Evolutionary conservation across 2,329 filamentous ascomycete genomes (phyloP).

Genomic region (Calonectria pteridis): DNA sequence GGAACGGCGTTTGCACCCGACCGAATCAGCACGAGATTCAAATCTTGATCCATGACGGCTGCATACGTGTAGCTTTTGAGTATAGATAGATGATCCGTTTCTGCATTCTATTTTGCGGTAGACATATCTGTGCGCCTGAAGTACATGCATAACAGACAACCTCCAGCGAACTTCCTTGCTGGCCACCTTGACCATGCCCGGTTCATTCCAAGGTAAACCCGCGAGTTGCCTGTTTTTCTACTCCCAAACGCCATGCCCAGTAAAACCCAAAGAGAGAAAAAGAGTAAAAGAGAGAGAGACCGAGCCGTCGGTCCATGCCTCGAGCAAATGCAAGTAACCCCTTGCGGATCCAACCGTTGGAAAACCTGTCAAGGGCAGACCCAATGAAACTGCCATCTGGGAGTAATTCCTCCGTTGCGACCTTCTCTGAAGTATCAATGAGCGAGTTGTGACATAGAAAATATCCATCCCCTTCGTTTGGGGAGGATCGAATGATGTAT

Average conservation of each 20-base stretch:
- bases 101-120: constrained; percentile 4
- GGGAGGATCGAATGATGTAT: not conserved
- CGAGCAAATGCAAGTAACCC: constrained; percentile 21
- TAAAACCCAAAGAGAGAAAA: not conserved
- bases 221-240: not conserved
- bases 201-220: not conserved
- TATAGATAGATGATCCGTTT: not conserved
- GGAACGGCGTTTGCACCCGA: not conserved
- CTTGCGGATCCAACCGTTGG: not conserved
- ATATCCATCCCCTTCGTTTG: not conserved
- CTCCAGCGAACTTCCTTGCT: not conserved
- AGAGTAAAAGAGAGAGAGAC: not conserved
- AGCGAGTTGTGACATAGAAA: constrained; percentile 4
- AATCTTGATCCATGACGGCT: not conserved
- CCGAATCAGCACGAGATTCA: not conserved
- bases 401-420: not conserved
- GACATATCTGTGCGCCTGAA: not conserved
- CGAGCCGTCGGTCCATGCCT: not conserved
- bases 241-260: constrained; percentile 21
- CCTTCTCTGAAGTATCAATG: not conserved
- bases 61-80: not conserved
- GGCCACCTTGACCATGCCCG: not conserved
- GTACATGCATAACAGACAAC: not conserved
- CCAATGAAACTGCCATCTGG: constrained; percentile 1
- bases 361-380: not conserved